phyloP scores from a whole-genome alignment of 192 early-diverging fungal species.

The Podila epigama region DNA sequence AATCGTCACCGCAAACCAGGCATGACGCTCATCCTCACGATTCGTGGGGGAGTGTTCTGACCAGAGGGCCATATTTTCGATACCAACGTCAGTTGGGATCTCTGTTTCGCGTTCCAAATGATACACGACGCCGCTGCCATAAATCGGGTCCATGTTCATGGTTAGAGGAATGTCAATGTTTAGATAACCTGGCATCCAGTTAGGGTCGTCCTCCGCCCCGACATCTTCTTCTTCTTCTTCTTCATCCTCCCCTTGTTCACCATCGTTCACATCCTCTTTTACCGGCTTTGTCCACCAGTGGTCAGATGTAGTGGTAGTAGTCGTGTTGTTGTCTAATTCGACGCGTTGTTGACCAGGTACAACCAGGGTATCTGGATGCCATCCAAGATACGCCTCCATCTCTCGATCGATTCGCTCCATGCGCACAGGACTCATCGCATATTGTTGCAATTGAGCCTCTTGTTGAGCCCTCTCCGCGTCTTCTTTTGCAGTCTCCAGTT shows the following conservation, averaged over 20 bases:
- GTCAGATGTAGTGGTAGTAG: no score
- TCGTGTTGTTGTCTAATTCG: no score
- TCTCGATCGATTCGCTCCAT: background rate
- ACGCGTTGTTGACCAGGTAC: background rate
- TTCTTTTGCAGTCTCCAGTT: no score
- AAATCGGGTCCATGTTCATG: slow-evolving; percentile 34
- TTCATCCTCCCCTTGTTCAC: slow-evolving; percentile 1
- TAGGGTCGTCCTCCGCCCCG: background rate
- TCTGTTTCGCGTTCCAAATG: slow-evolving; percentile 23
- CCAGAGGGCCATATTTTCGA: slow-evolving; percentile 36
- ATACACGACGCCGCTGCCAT: slow-evolving; percentile 16
- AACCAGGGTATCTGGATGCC: background rate
- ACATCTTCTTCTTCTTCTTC: background rate
- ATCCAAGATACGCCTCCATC: background rate
- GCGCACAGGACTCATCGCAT: background rate
- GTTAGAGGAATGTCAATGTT: slow-evolving; percentile 26
- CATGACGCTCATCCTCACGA: slow-evolving; percentile 13
- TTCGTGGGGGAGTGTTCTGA: slow-evolving; percentile 21
- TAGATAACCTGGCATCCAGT: slow-evolving; percentile 8
- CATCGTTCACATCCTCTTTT: no score
- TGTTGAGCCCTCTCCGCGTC: no score
- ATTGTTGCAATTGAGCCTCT: no score
- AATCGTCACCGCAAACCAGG: slow-evolving; percentile 18
- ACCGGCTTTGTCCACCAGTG: no score
- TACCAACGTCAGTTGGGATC: slow-evolving; percentile 28